Percentiles rank a stretch among this genome's conserved stretches.
Conservation (phyloP, 1,284 basidiomycete species). For the Leccinum laetum region DNA sequence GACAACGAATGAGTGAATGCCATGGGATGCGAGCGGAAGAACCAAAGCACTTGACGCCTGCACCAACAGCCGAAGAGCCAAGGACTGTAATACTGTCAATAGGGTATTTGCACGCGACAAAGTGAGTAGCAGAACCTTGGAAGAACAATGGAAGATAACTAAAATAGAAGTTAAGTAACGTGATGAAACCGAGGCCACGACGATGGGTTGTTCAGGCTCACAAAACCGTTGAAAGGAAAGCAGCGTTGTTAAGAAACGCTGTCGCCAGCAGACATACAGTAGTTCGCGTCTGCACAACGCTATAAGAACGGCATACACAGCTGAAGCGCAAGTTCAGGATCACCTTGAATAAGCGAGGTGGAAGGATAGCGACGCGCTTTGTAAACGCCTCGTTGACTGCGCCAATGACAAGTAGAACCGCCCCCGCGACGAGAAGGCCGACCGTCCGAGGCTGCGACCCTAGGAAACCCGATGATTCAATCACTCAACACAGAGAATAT, state of each 20-base stretch:
- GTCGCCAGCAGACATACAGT: slow-evolving; percentile 63
- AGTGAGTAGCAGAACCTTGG: slow-evolving; percentile 15
- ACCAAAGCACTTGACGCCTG: slow-evolving; percentile 15
- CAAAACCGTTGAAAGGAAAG: slow-evolving; percentile 51
- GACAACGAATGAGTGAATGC: neutral
- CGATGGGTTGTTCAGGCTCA: slow-evolving; percentile 8
- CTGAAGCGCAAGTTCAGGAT: neutral
- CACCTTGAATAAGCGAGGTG: slow-evolving; percentile 77
- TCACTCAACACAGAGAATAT: neutral
- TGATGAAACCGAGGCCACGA: neutral
- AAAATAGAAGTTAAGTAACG: neutral
- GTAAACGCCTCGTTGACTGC: slow-evolving; percentile 71
- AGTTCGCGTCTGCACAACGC: slow-evolving; percentile 59
- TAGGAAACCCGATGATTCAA: slow-evolving; percentile 12
- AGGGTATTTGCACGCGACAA: neutral
- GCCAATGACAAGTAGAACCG: slow-evolving; percentile 53
- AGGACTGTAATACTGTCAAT: slow-evolving; percentile 8
- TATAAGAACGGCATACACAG: neutral
- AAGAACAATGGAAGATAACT: slow-evolving; percentile 24
- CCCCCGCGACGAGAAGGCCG: slow-evolving; percentile 66
- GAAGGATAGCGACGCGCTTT: slow-evolving; percentile 77
- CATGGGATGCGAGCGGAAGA: neutral
- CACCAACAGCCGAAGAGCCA: slow-evolving; percentile 12
- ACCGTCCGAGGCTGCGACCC: slow-evolving; percentile 58
- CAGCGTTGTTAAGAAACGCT: slow-evolving; percentile 63